phyloP scores from a whole-genome alignment of 1,139 yeast species.

The Cylindricascospora bacillispora region DNA sequence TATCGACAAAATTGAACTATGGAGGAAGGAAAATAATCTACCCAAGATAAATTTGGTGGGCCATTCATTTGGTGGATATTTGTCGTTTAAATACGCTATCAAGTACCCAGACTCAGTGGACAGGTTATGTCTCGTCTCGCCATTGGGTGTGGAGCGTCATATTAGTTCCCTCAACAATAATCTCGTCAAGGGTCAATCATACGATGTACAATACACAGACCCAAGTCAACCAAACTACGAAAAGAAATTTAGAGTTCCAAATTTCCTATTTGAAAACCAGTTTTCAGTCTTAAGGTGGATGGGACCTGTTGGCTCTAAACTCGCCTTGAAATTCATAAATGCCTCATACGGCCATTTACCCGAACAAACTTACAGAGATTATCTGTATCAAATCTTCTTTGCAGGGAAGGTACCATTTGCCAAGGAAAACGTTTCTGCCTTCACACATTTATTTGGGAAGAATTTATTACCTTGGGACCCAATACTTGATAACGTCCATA shows the following conservation, averaged over 20 bases:
- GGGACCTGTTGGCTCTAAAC: constrained; percentile 47
- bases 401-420: constrained; percentile 15
- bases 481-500: constrained; percentile 46
- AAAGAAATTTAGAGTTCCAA: constrained; percentile 20
- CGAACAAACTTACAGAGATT: constrained; percentile 12
- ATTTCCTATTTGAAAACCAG: constrained; percentile 21
- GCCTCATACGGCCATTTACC: constrained; percentile 46
- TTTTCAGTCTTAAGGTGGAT: constrained; percentile 38
- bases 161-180: constrained; percentile 47
- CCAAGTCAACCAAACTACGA: constrained; percentile 17
- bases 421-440: constrained; percentile 30
- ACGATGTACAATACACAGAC: constrained; percentile 11
- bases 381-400: constrained; percentile 15
- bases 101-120: constrained; percentile 59
- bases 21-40: constrained; percentile 53
- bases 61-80: constrained; percentile 88
- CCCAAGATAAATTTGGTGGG: constrained; percentile 63
- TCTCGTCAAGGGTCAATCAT: constrained; percentile 7
- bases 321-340: constrained; percentile 39
- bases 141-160: constrained; percentile 79
- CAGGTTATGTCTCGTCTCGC: constrained; percentile 64
- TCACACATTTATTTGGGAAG: constrained; percentile 36
- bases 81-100: constrained; percentile 65
- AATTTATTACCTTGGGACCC: constrained; percentile 60
- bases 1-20: constrained; percentile 66